phyloP scores from a whole-genome alignment of 1,284 basidiomycete species.

The Fistulina hepatica region DNA sequence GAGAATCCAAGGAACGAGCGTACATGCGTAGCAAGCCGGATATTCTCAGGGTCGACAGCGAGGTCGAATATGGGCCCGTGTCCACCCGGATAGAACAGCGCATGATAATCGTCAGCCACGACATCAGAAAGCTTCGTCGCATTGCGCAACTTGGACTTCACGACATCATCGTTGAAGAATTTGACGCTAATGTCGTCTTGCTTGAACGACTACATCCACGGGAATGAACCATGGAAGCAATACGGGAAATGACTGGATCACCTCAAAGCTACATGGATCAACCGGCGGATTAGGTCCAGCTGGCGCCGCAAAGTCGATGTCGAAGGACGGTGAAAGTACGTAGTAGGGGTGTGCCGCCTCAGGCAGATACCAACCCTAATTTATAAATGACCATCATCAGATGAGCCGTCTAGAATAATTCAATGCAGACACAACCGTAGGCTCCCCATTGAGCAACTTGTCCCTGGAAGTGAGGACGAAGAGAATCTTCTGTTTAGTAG shows the following conservation, averaged over 20 bases:
- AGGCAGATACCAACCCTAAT: conserved; percentile 57
- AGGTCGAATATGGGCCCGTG: conserved; percentile 68
- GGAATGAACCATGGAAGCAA: conserved; percentile 1
- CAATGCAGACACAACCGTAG: conserved; percentile 34
- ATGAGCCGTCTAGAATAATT: conserved; percentile 5
- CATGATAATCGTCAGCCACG: conserved; percentile 51
- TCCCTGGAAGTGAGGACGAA: conserved; percentile 68
- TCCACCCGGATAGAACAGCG: conserved; percentile 71
- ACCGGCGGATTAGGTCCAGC: conserved; percentile 64
- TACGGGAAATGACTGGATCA: conserved; percentile 14
- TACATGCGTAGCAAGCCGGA: conserved; percentile 47
- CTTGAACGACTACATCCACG: conserved; percentile 43
- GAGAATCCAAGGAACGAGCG: conserved; percentile 16
- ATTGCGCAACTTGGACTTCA: conserved; percentile 45
- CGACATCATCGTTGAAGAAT: conserved; percentile 53
- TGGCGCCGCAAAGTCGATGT: conserved; percentile 65
- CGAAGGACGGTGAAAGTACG: conserved; percentile 42
- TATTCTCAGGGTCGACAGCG: conserved; percentile 44
- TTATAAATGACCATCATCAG: conserved; percentile 3
- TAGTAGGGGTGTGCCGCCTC: conserved; percentile 80
- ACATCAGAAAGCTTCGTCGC: conserved; percentile 57
- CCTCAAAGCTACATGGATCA: conserved; percentile 49
- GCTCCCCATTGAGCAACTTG: conserved; percentile 45
- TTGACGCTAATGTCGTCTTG: conserved; percentile 49
- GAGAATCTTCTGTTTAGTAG: conserved; percentile 41